Percentiles rank a stretch among this genome's conserved stretches.
phyloP scores from a whole-genome alignment of 2,329 filamentous ascomycete species.

The Colletotrichum theobromicola region DNA sequence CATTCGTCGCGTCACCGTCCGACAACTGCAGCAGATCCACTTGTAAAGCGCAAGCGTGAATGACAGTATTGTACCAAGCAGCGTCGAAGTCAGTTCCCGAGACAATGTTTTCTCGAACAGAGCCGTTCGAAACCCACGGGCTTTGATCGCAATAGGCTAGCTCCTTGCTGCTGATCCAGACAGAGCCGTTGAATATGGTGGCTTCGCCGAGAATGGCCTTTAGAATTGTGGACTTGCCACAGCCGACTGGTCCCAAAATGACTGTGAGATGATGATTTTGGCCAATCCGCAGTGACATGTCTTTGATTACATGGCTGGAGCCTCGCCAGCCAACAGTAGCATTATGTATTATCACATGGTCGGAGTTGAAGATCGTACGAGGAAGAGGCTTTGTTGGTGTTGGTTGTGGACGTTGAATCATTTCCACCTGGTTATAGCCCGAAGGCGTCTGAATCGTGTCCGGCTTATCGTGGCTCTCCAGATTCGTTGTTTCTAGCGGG shows the following conservation, averaged over 20 bases:
- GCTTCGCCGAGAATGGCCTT: slow-evolving; percentile 43
- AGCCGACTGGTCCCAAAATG: slow-evolving; percentile 44
- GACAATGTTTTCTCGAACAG: slow-evolving; percentile 42
- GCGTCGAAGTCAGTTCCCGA: slow-evolving; percentile 30
- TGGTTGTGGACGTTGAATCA: background rate
- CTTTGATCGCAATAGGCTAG: slow-evolving; percentile 48
- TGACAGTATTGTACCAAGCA: slow-evolving; percentile 34
- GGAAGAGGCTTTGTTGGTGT: background rate
- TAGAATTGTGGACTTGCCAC: slow-evolving; percentile 47
- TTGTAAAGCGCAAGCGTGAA: background rate
- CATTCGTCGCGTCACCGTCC: background rate
- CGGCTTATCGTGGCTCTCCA: background rate
- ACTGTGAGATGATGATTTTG: slow-evolving; percentile 14
- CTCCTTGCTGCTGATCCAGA: slow-evolving; percentile 15
- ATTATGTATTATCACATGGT: slow-evolving; percentile 1
- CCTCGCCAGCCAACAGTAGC: background rate
- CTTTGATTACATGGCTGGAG: background rate
- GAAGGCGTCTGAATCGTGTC: background rate
- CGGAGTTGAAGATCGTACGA: slow-evolving; percentile 1
- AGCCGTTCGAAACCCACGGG: slow-evolving; percentile 47
- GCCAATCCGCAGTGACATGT: slow-evolving; percentile 1
- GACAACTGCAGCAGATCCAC: background rate
- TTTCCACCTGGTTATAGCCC: background rate
- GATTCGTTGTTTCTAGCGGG: slow-evolving; percentile 3
- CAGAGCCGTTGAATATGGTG: slow-evolving; percentile 24